Evolutionary conservation across 2,329 filamentous ascomycete species (phyloP).

Genomic region (Colletotrichum higginsianum): DNA sequence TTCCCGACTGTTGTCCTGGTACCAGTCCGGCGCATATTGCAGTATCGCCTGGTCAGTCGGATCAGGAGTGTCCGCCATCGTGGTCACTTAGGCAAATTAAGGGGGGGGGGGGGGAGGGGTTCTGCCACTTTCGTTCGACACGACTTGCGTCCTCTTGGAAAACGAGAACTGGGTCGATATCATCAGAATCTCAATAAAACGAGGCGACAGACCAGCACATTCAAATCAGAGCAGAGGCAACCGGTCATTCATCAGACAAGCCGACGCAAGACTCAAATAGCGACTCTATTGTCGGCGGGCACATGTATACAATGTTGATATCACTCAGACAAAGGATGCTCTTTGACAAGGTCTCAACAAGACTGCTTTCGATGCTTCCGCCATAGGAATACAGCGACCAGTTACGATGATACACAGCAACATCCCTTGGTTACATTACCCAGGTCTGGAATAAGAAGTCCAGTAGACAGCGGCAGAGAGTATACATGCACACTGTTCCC

Average conservation of each 20-base stretch:
- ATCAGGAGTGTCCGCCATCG: background rate
- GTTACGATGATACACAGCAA: background rate
- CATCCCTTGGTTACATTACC: too few relatives aligned
- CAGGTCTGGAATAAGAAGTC: background rate
- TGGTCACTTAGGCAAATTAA: too few relatives aligned
- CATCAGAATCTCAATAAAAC: background rate
- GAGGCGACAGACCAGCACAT: background rate
- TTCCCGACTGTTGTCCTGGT: constrained; percentile 17
- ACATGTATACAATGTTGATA: background rate
- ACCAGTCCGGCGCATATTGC: constrained; percentile 20
- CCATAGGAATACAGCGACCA: background rate
- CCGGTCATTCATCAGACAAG: background rate
- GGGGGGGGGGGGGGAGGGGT: too few relatives aligned
- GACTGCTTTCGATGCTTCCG: background rate
- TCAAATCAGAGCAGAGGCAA: too few relatives aligned
- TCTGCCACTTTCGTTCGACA: too few relatives aligned
- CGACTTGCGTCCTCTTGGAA: background rate
- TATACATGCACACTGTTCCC: too few relatives aligned
- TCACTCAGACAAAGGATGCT: too few relatives aligned
- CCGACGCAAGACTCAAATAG: background rate
- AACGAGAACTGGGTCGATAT: too few relatives aligned
- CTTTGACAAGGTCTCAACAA: background rate
- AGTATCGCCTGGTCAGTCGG: background rate
- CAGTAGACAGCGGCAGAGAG: too few relatives aligned
- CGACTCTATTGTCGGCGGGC: background rate